Conservation (phyloP, 108 stramenopile genomes). For the Cyclotella kingstonii region DNA sequence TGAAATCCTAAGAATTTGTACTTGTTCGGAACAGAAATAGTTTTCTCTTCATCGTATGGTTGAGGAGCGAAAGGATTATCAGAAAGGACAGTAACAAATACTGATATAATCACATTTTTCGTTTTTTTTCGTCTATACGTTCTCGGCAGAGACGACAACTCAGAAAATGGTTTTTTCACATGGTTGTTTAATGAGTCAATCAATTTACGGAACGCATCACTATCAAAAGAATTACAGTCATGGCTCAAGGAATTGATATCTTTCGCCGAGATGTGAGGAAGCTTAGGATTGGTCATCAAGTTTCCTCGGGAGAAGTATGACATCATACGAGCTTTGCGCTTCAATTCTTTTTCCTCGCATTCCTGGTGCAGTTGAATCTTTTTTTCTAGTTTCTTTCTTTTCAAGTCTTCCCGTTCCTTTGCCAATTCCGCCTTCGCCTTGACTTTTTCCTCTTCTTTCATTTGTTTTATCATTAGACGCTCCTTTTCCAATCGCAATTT, state of each 20-base stretch:
- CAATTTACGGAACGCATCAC: slow-evolving; percentile 44
- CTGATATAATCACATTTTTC: slow-evolving; percentile 31
- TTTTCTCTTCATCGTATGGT: slow-evolving; percentile 70
- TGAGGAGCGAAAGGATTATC: slow-evolving; percentile 59
- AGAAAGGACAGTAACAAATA: slow-evolving; percentile 42
- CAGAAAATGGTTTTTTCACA: slow-evolving; percentile 8
- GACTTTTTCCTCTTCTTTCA: slow-evolving; percentile 46
- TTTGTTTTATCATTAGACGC: slow-evolving; percentile 36
- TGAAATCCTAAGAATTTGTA: slow-evolving; percentile 83
- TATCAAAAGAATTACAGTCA: slow-evolving; percentile 39
- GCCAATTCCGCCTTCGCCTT: slow-evolving; percentile 28
- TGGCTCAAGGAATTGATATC: not conserved
- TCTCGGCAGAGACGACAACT: slow-evolving; percentile 12
- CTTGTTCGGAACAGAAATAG: slow-evolving; percentile 65
- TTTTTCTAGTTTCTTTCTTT: slow-evolving; percentile 19
- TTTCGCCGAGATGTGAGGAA: slow-evolving; percentile 1
- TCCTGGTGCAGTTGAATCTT: slow-evolving; percentile 5
- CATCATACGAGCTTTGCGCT: slow-evolving; percentile 61
- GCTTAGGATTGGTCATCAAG: slow-evolving; percentile 29
- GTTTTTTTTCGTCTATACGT: slow-evolving; percentile 18
- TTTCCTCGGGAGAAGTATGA: slow-evolving; percentile 58
- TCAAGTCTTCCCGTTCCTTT: slow-evolving; percentile 42
- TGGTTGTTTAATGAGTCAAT: slow-evolving; percentile 31
- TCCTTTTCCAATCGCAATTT: slow-evolving; percentile 23
- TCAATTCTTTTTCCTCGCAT: slow-evolving; percentile 49